Evolutionary conservation across 2,329 filamentous ascomycete genomes (phyloP).

Genomic region (Cladorrhinum sp.): DNA sequence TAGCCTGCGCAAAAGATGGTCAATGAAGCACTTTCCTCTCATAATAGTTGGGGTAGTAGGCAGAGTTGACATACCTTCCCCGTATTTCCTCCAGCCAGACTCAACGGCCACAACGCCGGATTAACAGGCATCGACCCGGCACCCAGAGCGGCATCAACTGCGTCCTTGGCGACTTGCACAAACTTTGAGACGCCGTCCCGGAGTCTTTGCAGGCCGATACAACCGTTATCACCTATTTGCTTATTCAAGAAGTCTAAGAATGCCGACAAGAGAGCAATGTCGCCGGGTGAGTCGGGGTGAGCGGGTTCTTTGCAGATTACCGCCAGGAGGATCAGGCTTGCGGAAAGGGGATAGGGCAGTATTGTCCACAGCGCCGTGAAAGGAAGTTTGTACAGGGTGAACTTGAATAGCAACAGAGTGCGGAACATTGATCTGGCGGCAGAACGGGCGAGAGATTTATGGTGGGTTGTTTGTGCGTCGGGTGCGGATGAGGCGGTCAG

Average conservation of each 20-base stretch:
- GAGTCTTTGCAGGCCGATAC: conserved; percentile 2
- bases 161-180: conserved; percentile 6
- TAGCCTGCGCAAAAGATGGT: neutral
- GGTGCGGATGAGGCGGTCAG: neutral
- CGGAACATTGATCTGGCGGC: neutral
- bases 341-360: conserved; percentile 9
- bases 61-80: conserved; percentile 10
- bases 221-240: neutral
- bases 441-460: neutral
- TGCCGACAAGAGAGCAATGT: neutral
- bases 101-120: conserved; percentile 8
- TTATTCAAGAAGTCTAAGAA: neutral
- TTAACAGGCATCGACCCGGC: conserved; percentile 9
- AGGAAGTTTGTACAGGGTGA: neutral
- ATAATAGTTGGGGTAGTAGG: too few relatives aligned
- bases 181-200: conserved; percentile 9
- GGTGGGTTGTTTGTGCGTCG: neutral
- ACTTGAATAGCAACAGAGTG: neutral
- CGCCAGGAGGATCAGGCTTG: conserved; percentile 9
- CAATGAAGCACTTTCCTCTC: too few relatives aligned
- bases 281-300: neutral
- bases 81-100: conserved; percentile 2
- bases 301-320: conserved; percentile 10
- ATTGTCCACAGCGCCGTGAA: neutral
- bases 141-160: conserved; percentile 2